Base-by-base conservation (phyloP, 129 eudicot genomes). In the Saposhnikovia divaricata region DNA sequence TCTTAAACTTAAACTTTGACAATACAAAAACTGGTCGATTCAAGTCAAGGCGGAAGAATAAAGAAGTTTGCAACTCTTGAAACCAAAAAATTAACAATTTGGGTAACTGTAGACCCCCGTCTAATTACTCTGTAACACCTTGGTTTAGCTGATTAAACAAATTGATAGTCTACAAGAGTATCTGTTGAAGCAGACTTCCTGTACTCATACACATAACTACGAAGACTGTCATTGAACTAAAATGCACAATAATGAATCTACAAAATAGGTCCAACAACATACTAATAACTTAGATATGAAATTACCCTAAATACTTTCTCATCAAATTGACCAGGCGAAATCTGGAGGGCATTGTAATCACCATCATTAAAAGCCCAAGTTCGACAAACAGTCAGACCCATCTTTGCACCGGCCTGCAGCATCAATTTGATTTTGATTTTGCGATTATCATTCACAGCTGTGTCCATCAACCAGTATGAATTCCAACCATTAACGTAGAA, bases 301-400 rank as follows among this genome's bases (percentile, higher is more conserved):
- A 78, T 28, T 86, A 96, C 99, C 88, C 86, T 87, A 76, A 95
- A 96, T 18, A 85, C 93, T 81, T 82, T 85, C 81, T 96, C 99
- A 79, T 96, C 92, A 80, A 87, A 96, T 76, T 84, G 83, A 34
- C 99, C 97, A 25, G 99, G 99, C 15, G 97, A 85, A 85, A 92
- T 76, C 82, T 96, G 99, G 38, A 96, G 93, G 76, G 99, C 97
- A 89, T 92, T 91, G 75, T 92, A 92, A 65, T 76, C 92, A 80
- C 99, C 99, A 84, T 96, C 99, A 90, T 90, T 96, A 73, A 96
- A 96, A 72, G 96, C 99, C 99, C 99, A 96, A 65, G 97, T 92
- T 86, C 99, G 87, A 82, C 99, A 96, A 45, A 96, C 99, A 76
- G 99, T 92, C 39, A 96, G 88, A 12, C 97, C 99, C 97, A 96